phyloP scores from a whole-genome alignment of 129 eudicot genomes.

The Apium graveolens region DNA sequence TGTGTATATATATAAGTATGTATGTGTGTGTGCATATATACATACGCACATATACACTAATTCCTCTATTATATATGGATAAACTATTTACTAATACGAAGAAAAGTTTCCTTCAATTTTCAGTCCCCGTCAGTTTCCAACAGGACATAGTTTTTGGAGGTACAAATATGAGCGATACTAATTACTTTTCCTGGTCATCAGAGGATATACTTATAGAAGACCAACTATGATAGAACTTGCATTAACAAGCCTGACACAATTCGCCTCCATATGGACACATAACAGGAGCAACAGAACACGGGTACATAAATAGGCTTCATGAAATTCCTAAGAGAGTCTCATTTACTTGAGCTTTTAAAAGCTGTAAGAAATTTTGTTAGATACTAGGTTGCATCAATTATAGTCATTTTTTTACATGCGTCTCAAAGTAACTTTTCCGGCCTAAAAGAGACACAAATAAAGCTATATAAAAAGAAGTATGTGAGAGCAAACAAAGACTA shows the following conservation, averaged over 20 bases:
- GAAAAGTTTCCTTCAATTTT: too few species aligned
- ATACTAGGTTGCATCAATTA: background rate
- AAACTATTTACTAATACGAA: too few species aligned
- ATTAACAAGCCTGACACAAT: background rate
- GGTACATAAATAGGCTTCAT: background rate
- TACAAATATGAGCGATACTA: background rate
- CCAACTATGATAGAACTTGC: background rate
- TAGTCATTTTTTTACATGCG: background rate
- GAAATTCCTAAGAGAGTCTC: background rate
- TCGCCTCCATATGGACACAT: background rate
- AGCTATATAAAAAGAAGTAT: background rate
- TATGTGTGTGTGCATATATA: too few species aligned
- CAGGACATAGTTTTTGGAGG: background rate
- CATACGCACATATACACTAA: too few species aligned
- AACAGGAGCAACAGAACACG: background rate
- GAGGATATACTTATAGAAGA: background rate
- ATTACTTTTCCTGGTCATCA: background rate
- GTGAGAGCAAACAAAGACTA: background rate
- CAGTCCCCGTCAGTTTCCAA: background rate
- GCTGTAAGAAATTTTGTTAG: background rate
- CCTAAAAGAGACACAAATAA: background rate
- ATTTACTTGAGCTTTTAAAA: background rate
- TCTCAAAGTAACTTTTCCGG: background rate
- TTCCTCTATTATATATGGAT: too few species aligned
- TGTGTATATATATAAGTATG: too few species aligned